Evolutionary conservation across 2,329 filamentous ascomycete genomes (phyloP), one percentile per base, ranked within the genome.

Genomic region (Epichloe hybrida): DNA sequence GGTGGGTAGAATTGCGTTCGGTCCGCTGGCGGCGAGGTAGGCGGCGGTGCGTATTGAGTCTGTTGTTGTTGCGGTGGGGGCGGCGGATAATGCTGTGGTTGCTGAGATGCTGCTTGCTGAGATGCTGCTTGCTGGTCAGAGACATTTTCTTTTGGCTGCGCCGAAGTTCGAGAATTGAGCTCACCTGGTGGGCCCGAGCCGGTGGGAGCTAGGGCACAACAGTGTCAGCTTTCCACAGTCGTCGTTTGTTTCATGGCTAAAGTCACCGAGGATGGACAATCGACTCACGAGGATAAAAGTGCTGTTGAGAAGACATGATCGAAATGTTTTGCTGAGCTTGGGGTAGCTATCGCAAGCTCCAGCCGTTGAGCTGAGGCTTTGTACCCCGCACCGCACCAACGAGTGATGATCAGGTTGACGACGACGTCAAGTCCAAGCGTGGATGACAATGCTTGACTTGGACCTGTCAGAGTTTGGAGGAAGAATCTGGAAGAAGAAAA

Each of bases 261-360:
- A 6, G 8, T 12, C 4, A 7, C 39, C 9, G 23, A 31, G 9
- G 11, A 38, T 51, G 46, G 38, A 40, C 6, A 40, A 44, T 43
- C 42, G 40, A 62, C 71, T 60, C 62, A 74, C 72, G 73, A 53
- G 73, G 72, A 59, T 74, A 75, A 57, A 69, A 75, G 51, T 70
- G 67, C 48, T 64, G 60, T 41, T 66, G 64, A 50, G 61, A 62
- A 52, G 70, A 70, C 67, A 74, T 73, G 54, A 6, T 53, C 27
- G 42, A 17, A 17, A 23, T 11, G 31, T 11, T 20, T 8, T 31
- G 46, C 17, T 1, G n/a, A 42, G 40, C 20, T 13, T 20, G 27
- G 2, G 3, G 20, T 20, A 42, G 40, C 11, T 42, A 21, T 42
- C 11, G 17, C 20, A 20, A 42, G 40, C 40, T 42, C 17, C 38